Conservation (phyloP, 257 asterid genomes). For the Hygrophila difformis region DNA sequence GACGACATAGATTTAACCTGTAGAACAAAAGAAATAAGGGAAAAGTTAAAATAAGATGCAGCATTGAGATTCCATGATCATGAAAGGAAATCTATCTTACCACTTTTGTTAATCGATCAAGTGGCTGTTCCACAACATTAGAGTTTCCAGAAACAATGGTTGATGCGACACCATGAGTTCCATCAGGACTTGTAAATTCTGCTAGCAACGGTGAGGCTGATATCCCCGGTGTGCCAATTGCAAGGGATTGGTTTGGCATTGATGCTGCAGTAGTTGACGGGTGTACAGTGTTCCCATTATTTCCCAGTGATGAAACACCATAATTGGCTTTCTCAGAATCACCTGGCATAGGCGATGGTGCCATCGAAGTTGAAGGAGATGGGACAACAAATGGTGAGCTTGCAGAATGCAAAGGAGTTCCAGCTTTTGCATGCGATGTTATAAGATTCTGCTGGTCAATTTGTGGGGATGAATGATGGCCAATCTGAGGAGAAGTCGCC, state of each 20-base stretch:
- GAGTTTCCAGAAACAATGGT: conserved; percentile 52
- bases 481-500: conserved; percentile 69
- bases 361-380: conserved; percentile 89
- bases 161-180: conserved; percentile 57
- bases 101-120: conserved; percentile 73
- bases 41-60: conserved; percentile 1
- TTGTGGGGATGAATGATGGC: conserved; percentile 83
- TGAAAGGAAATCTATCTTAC: conserved; percentile 28
- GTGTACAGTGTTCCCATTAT: conserved; percentile 51
- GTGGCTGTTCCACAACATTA: conserved; percentile 63
- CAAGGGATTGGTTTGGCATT: conserved; percentile 72
- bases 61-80: neutral
- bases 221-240: conserved; percentile 95
- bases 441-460: conserved; percentile 67
- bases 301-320: conserved; percentile 48
- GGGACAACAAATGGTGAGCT: conserved; percentile 78
- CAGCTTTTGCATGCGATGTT: conserved; percentile 52
- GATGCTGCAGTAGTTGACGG: conserved; percentile 47
- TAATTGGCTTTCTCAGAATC: conserved; percentile 71
- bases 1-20: conserved; percentile 72
- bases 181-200: conserved; percentile 76
- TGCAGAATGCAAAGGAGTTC: conserved; percentile 82
- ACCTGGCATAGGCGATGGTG: conserved; percentile 85
- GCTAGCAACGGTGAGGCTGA: conserved; percentile 95
- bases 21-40: conserved; percentile 17